phyloP scores from a whole-genome alignment of 2,329 filamentous ascomycete species.

The Fonsecaea nubica region DNA sequence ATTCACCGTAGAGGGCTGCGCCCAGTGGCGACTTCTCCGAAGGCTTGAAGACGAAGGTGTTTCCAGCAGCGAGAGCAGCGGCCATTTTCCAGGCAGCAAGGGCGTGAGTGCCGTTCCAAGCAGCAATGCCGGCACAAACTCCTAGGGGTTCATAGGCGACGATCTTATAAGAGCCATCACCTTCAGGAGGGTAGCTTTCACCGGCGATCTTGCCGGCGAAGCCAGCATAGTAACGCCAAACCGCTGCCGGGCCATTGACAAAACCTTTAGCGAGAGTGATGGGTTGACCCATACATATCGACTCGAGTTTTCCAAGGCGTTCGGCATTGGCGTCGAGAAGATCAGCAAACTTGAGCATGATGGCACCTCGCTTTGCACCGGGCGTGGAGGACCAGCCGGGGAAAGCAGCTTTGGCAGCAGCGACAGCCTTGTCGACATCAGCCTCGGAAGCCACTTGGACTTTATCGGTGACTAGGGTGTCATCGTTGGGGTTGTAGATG shows the following conservation, averaged over 20 bases:
- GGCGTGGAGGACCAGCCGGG: conserved; percentile 43
- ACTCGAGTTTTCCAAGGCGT: conserved; percentile 70
- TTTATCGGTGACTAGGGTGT: conserved; percentile 39
- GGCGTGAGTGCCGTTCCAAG: conserved; percentile 77
- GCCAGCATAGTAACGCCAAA: conserved; percentile 73
- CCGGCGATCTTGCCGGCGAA: conserved; percentile 81
- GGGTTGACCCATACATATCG: conserved; percentile 81
- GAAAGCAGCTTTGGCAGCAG: conserved; percentile 47
- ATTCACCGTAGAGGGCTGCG: conserved; percentile 65
- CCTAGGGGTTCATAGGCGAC: conserved; percentile 53
- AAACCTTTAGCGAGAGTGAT: conserved; percentile 61
- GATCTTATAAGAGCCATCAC: conserved; percentile 42
- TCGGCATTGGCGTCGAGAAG: conserved; percentile 71
- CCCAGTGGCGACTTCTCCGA: conserved; percentile 65
- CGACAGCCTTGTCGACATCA: conserved; percentile 45
- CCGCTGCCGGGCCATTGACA: conserved; percentile 26
- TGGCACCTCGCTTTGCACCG: conserved; percentile 39
- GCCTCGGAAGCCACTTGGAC: conserved; percentile 43
- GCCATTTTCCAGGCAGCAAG: conserved; percentile 75
- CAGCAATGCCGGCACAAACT: conserved; percentile 77
- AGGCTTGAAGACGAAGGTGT: conserved; percentile 64
- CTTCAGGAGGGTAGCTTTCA: conserved; percentile 57
- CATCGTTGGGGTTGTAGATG: conserved; percentile 45
- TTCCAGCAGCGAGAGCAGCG: conserved; percentile 61
- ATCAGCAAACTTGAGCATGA: conserved; percentile 50